These are phyloP conservation scores for Helicocarpus griseus DNA, from an alignment of 2,329 filamentous ascomycete species.

Conservation along the genomic window DNA sequence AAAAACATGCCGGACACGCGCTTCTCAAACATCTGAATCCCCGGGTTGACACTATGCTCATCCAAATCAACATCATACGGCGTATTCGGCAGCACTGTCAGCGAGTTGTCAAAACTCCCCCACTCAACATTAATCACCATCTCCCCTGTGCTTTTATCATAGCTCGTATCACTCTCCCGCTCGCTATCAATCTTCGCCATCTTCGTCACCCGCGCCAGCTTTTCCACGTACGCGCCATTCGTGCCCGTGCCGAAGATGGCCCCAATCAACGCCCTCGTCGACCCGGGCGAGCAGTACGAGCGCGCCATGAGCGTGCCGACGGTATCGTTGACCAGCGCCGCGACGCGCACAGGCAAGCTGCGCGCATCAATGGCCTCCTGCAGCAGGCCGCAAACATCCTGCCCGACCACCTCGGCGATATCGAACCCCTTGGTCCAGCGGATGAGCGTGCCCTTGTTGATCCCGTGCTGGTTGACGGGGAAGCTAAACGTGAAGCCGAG, in stretches of 20 bases:
- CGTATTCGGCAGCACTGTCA: slow-evolving; percentile 79
- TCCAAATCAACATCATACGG: slow-evolving; percentile 74
- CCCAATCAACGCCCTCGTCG: slow-evolving; percentile 78
- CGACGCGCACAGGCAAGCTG: slow-evolving; percentile 81
- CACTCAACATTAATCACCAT: slow-evolving; percentile 99
- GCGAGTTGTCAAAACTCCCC: slow-evolving; percentile 94
- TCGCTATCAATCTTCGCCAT: slow-evolving; percentile 44
- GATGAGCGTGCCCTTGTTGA: slow-evolving; percentile 90
- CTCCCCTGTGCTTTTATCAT: slow-evolving; percentile 70
- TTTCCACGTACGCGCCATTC: slow-evolving; percentile 96
- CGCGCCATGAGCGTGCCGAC: slow-evolving; percentile 96
- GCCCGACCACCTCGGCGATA: slow-evolving; percentile 84
- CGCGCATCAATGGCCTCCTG: slow-evolving; percentile 84
- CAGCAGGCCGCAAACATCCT: slow-evolving; percentile 86
- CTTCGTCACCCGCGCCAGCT: slow-evolving; percentile 77
- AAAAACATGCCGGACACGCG: slow-evolving; percentile 97
- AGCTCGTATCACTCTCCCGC: slow-evolving; percentile 32
- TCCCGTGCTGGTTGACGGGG: slow-evolving; percentile 84
- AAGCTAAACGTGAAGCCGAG: slow-evolving; percentile 99
- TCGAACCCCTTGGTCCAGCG: slow-evolving; percentile 99
- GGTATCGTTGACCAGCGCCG: slow-evolving; percentile 92
- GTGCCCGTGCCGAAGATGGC: slow-evolving; percentile 97
- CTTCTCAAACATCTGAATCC: slow-evolving; percentile 98
- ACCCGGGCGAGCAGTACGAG: slow-evolving; percentile 84
- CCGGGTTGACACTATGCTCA: slow-evolving; percentile 73